phyloP scores from a whole-genome alignment of 2,329 filamentous ascomycete genomes.

The Talaromyces atroroseus region DNA sequence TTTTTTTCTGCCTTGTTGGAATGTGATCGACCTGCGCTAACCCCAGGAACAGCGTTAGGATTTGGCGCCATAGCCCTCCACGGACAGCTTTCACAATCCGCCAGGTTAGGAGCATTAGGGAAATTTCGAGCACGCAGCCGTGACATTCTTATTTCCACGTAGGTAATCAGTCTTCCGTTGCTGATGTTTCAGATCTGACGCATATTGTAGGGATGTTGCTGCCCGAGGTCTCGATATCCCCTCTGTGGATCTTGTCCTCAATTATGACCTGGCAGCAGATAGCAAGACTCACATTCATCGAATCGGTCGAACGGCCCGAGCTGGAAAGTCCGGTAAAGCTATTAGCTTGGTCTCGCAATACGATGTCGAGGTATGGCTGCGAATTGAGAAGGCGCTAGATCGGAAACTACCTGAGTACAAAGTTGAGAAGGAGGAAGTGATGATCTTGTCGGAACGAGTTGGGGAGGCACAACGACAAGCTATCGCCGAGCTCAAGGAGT shows the following conservation, averaged over 20 bases:
- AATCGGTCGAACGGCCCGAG: conserved; percentile 80
- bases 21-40: too few species aligned
- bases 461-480: conserved; percentile 79
- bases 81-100: conserved; percentile 82
- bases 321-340: conserved; percentile 76
- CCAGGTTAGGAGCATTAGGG: conserved; percentile 77
- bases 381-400: conserved; percentile 77
- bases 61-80: conserved; percentile 90
- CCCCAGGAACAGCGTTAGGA: conserved; percentile 75
- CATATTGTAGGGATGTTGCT: too few species aligned
- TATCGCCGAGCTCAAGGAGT: conserved; percentile 72
- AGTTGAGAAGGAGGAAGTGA: conserved; percentile 75
- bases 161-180: too few species aligned
- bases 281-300: conserved; percentile 88
- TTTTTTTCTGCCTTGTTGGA: too few species aligned
- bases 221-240: conserved; percentile 90
- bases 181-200: too few species aligned
- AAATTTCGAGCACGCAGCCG: conserved; percentile 81
- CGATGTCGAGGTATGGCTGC: conserved; percentile 71
- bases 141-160: conserved; percentile 76
- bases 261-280: conserved; percentile 77
- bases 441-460: conserved; percentile 71
- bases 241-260: conserved; percentile 80
- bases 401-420: conserved; percentile 66
- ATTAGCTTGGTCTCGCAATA: conserved; percentile 83